Percentiles rank a stretch among this genome's conserved stretches.
These are phyloP conservation scores for Tetrahymena malaccensis DNA, from an alignment of 73 alveolate species.

Conservation along the genomic window DNA sequence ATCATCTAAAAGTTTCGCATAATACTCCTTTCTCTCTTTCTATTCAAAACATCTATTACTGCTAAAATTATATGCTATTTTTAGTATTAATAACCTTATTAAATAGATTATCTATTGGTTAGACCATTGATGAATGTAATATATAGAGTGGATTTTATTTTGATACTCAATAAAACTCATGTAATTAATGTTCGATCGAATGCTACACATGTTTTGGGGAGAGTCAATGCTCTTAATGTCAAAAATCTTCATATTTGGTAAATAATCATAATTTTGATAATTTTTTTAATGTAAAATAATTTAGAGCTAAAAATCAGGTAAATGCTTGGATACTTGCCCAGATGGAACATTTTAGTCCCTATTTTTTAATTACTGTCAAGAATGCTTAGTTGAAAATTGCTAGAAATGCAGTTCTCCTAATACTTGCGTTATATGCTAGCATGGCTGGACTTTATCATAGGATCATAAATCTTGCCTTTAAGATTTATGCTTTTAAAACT, in stretches of 20 bases:
- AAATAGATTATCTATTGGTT: not conserved
- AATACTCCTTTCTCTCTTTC: too few relatives aligned
- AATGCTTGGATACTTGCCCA: not conserved
- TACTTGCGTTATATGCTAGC: not conserved
- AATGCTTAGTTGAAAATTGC: not conserved
- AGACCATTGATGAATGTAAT: not conserved
- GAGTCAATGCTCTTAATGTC: not conserved
- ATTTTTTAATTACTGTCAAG: not conserved
- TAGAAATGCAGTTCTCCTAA: not conserved
- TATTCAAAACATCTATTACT: too few relatives aligned
- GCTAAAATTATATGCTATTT: not conserved
- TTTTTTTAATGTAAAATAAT: too few relatives aligned
- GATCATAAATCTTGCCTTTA: not conserved
- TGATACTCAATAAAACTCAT: not conserved
- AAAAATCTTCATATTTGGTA: not conserved
- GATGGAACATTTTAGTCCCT: not conserved
- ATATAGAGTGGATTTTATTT: not conserved
- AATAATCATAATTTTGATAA: too few relatives aligned
- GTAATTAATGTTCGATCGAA: not conserved
- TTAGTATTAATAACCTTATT: not conserved
- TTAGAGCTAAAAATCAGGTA: not conserved
- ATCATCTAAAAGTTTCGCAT: too few relatives aligned
- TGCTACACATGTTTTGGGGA: not conserved
- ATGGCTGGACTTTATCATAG: not conserved
- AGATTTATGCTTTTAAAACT: not conserved